phyloP scores from a whole-genome alignment of 306 rosid genomes.

The Astragalus glycyphyllos region DNA sequence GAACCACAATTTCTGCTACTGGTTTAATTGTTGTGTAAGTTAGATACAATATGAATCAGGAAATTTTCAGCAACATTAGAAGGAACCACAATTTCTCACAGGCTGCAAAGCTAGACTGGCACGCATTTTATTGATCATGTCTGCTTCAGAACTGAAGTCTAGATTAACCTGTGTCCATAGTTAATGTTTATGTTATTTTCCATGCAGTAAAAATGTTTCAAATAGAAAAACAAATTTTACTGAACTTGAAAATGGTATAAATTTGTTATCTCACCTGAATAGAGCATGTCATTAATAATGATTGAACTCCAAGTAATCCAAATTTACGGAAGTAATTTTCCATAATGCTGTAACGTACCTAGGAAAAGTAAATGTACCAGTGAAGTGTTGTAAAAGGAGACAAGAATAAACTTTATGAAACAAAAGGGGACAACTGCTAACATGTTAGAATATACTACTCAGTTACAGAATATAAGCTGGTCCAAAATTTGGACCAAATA shows the following conservation, averaged over 20 bases:
- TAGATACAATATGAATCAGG: constrained; percentile 3
- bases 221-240: background rate
- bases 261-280: constrained; percentile 45
- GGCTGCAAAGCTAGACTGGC: constrained; percentile 83
- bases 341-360: constrained; percentile 47
- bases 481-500: no score
- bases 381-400: background rate
- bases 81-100: constrained; percentile 53
- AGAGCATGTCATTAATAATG: constrained; percentile 41
- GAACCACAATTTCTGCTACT: constrained; percentile 37
- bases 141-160: constrained; percentile 83
- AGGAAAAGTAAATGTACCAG: constrained; percentile 2
- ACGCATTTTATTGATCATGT: constrained; percentile 81
- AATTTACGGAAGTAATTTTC: constrained; percentile 35
- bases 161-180: constrained; percentile 62
- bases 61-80: constrained; percentile 15
- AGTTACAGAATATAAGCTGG: no score
- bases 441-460: no score
- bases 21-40: constrained; percentile 35
- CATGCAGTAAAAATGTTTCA: constrained; percentile 9
- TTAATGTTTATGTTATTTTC: background rate
- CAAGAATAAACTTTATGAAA: background rate
- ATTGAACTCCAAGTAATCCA: constrained; percentile 28
- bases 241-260: background rate
- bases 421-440: no score